phyloP scores from a whole-genome alignment of 192 early-diverging fungal species.

The Backusella tuberculispora region DNA sequence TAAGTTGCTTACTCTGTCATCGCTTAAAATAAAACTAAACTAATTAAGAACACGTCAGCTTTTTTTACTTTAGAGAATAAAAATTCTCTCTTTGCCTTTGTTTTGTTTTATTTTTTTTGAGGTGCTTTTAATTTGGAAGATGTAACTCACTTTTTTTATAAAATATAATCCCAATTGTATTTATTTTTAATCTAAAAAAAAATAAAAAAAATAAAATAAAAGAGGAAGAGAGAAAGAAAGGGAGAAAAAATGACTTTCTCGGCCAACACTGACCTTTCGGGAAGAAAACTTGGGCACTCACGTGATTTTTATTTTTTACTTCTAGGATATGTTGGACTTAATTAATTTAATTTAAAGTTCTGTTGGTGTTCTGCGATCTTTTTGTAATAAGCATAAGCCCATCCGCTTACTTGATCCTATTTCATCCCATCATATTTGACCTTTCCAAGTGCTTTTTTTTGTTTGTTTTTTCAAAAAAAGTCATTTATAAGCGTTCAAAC shows the following conservation, averaged over 20 bases:
- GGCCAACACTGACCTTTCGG: not conserved
- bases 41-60: conserved; percentile 22
- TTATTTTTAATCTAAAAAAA: not conserved
- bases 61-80: not conserved
- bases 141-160: conserved; percentile 7
- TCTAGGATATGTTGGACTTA: not conserved
- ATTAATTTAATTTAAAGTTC: no score
- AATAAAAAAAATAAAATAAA: not conserved
- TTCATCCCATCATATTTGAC: no score
- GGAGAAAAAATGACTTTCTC: conserved; percentile 9
- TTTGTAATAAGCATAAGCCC: no score
- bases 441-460: no score
- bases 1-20: conserved; percentile 19
- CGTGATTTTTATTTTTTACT: not conserved
- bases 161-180: not conserved
- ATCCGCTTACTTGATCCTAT: no score
- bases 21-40: not conserved
- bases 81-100: not conserved
- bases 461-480: no score
- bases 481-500: no score
- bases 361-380: no score
- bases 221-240: not conserved
- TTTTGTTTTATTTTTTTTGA: not conserved
- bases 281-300: not conserved
- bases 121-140: not conserved